Conservation (phyloP, 306 rosid genomes). For the Mucuna pruriens region DNA sequence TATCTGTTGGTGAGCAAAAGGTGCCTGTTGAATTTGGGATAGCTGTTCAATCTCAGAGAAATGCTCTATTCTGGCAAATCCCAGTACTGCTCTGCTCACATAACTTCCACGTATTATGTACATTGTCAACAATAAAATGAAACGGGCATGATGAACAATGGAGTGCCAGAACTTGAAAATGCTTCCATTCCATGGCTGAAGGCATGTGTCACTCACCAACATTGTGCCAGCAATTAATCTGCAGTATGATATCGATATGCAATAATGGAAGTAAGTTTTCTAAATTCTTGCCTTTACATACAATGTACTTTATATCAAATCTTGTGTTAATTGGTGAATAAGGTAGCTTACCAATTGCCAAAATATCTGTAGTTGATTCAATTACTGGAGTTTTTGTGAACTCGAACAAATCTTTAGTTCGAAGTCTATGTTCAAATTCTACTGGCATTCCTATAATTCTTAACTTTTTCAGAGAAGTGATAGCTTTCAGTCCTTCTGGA, state of each 20-base stretch:
- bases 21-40: background rate
- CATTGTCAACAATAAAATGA: conserved; percentile 25
- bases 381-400: conserved; percentile 40
- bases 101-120: background rate
- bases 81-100: background rate
- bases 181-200: conserved; percentile 23
- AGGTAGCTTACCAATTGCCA: conserved; percentile 48
- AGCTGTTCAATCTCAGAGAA: conserved; percentile 4
- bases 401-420: conserved; percentile 44
- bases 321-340: conserved; percentile 12
- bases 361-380: conserved; percentile 54
- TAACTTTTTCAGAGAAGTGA: conserved; percentile 44
- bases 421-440: conserved; percentile 55
- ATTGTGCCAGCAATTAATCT: conserved; percentile 32
- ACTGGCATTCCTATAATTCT: conserved; percentile 57
- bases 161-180: conserved; percentile 27
- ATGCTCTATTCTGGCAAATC: conserved; percentile 12
- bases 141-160: background rate
- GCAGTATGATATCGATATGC: conserved; percentile 35
- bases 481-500: conserved; percentile 51
- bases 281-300: background rate
- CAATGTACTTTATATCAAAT: background rate
- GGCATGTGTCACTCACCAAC: conserved; percentile 20
- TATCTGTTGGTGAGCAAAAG: conserved; percentile 5
- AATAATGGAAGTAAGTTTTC: conserved; percentile 29